Percentiles rank a stretch among this genome's conserved stretches.
phyloP scores from a whole-genome alignment of 805 yeast species.

The Starmerella roubikii region DNA sequence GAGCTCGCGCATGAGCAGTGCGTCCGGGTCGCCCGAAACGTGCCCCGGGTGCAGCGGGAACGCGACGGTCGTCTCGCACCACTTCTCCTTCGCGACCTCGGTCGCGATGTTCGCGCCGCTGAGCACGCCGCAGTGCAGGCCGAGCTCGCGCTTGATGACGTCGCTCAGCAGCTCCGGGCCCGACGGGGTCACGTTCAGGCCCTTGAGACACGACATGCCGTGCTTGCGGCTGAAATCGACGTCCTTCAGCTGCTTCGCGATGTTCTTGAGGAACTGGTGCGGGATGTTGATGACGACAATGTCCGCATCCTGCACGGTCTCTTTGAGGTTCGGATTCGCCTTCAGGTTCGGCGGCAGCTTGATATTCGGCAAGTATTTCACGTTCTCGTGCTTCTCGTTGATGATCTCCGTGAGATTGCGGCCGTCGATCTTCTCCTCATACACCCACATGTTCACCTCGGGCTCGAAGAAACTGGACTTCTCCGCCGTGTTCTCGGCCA shows the following conservation, averaged over 20 bases:
- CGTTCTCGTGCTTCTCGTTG: constrained; percentile 83
- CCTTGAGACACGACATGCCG: constrained; percentile 93
- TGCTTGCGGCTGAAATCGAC: constrained; percentile 55
- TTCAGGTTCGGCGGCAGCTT: constrained; percentile 71
- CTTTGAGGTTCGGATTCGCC: constrained; percentile 74
- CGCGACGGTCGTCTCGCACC: constrained; percentile 97
- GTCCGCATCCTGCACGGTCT: constrained; percentile 70
- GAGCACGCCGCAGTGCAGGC: constrained; percentile 87
- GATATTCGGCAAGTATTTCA: constrained; percentile 83
- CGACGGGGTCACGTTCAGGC: constrained; percentile 72
- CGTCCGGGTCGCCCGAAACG: constrained; percentile 61
- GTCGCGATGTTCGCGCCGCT: constrained; percentile 97
- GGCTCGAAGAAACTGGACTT: constrained; percentile 59
- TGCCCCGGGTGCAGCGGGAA: constrained; percentile 62
- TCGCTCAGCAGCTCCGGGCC: constrained; percentile 78
- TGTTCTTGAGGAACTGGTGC: constrained; percentile 79
- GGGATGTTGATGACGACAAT: constrained; percentile 88
- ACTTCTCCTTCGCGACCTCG: constrained; percentile 87
- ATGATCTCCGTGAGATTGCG: constrained; percentile 77
- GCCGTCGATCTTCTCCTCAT: constrained; percentile 67
- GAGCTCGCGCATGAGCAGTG: constrained; percentile 53
- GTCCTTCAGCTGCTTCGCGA: constrained; percentile 65
- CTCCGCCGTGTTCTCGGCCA: constrained; percentile 71
- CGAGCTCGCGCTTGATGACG: constrained; percentile 64
- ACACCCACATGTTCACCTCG: constrained; percentile 93